Evolutionary conservation across 139 green algal genomes (phyloP).

Genomic region (Picochlorum costavermella): DNA sequence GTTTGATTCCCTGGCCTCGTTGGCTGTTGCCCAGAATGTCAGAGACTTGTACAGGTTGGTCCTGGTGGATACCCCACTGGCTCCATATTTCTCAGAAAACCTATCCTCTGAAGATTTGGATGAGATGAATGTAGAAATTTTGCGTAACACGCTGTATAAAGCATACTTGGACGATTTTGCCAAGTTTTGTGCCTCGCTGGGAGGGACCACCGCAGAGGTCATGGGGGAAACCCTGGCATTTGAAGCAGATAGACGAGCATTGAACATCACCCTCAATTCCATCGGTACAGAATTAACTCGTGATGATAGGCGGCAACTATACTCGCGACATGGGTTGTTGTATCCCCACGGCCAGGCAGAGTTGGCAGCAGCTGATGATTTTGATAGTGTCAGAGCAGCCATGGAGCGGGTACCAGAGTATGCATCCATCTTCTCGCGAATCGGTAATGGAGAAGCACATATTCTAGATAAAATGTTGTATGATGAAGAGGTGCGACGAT

Average conservation of each 20-base stretch:
- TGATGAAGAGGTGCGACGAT: conserved; percentile 80
- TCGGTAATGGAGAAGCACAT: conserved; percentile 79
- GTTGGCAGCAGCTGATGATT: conserved; percentile 89
- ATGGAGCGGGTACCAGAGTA: conserved; percentile 87
- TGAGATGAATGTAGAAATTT: conserved; percentile 97
- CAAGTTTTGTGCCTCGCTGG: conserved; percentile 64
- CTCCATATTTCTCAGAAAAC: conserved; percentile 89
- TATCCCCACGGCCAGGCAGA: conserved; percentile 90
- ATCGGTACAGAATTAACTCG: conserved; percentile 94
- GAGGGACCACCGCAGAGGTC: conserved; percentile 78
- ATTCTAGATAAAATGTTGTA: conserved; percentile 94
- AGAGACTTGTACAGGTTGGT: conserved; percentile 94
- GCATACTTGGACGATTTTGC: conserved; percentile 98
- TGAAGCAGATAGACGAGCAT: conserved; percentile 90
- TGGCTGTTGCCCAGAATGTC: conserved; percentile 94
- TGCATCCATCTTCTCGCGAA: conserved; percentile 71
- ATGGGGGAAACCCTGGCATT: conserved; percentile 93
- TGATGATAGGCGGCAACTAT: conserved; percentile 90
- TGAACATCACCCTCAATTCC: conserved; percentile 98
- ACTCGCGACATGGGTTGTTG: conserved; percentile 90
- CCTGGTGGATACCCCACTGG: conserved; percentile 92
- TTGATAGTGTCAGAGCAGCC: conserved; percentile 82
- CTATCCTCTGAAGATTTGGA: conserved; percentile 88
- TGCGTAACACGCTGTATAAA: conserved; percentile 97
- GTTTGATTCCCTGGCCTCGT: conserved; percentile 92